Conservation (phyloP, 176 grass and related monocot species). For the Oropetium thomaeum region DNA sequence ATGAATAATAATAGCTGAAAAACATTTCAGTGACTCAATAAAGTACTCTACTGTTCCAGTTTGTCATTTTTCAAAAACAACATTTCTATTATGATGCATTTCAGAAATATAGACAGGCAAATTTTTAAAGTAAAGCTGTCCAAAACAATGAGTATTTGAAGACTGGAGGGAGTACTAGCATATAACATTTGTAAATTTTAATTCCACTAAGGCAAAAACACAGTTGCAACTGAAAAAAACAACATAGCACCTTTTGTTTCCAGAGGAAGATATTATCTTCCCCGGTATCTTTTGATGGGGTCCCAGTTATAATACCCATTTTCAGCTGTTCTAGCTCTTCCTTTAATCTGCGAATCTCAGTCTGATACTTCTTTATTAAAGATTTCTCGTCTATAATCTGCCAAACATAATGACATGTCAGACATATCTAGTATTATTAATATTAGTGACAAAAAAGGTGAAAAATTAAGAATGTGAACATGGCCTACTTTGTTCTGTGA, state of each 20-base stretch:
- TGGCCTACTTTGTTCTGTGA: slow-evolving; percentile 90
- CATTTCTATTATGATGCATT: not conserved
- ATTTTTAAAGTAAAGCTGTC: not conserved
- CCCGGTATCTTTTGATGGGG: slow-evolving; percentile 57
- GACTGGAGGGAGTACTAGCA: not conserved
- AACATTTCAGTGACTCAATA: not conserved
- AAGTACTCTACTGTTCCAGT: not conserved
- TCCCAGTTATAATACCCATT: slow-evolving; percentile 82
- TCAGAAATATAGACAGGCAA: not conserved
- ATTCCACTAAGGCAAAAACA: no score
- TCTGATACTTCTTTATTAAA: slow-evolving; percentile 99
- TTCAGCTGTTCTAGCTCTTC: slow-evolving; percentile 95
- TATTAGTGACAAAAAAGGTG: slow-evolving; percentile 9
- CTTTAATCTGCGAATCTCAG: slow-evolving; percentile 91
- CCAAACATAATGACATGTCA: slow-evolving; percentile 34
- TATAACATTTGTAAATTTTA: no score
- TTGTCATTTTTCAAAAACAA: not conserved
- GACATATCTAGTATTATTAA: slow-evolving; percentile 11
- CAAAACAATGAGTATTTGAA: not conserved
- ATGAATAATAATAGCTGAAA: not conserved
- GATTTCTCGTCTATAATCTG: slow-evolving; percentile 99
- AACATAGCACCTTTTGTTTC: slow-evolving; percentile 79
- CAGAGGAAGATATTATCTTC: slow-evolving; percentile 89
- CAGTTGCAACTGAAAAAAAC: slow-evolving; percentile 18
- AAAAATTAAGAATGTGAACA: slow-evolving; percentile 33